phyloP scores from a whole-genome alignment of 306 rosid species.

The Gleditsia sinensis region DNA sequence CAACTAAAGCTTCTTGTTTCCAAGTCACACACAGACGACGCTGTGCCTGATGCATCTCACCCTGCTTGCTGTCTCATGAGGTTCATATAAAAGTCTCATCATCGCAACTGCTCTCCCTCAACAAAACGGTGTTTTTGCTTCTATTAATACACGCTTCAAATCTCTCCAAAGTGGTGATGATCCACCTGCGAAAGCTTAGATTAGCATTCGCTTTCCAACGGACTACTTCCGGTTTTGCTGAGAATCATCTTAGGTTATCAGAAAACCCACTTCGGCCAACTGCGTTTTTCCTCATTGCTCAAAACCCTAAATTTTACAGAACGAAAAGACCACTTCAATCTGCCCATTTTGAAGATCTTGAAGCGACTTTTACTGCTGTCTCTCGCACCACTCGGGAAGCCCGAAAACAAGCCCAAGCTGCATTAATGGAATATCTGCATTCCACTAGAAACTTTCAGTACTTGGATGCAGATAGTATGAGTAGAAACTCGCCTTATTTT shows the following conservation, averaged over 20 bases:
- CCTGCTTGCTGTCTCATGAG: neutral
- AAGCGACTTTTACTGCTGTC: neutral
- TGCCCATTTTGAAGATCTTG: neutral
- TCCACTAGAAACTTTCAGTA: conserved; percentile 65
- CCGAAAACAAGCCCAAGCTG: conserved; percentile 63
- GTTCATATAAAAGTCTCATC: neutral
- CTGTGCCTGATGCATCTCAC: neutral
- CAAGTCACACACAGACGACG: neutral
- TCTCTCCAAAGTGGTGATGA: conserved; percentile 40
- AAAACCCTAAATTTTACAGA: conserved; percentile 50
- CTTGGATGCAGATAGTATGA: conserved; percentile 77
- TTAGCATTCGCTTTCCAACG: conserved; percentile 20
- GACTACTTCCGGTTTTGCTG: conserved; percentile 35
- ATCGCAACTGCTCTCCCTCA: neutral
- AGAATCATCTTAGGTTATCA: conserved; percentile 12
- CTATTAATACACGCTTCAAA: neutral
- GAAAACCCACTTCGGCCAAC: conserved; percentile 11
- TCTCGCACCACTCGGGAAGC: conserved; percentile 9
- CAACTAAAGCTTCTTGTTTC: neutral
- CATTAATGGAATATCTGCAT: conserved; percentile 75
- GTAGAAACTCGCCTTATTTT: conserved; percentile 69
- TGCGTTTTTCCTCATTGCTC: conserved; percentile 30
- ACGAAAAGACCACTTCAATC: conserved; percentile 28
- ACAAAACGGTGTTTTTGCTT: neutral
- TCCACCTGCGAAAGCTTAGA: conserved; percentile 44